Percentiles rank a stretch among this genome's conserved stretches.
These are phyloP conservation scores for Ehretia macrophylla DNA, from an alignment of 257 asterid species.

Conservation along the genomic window DNA sequence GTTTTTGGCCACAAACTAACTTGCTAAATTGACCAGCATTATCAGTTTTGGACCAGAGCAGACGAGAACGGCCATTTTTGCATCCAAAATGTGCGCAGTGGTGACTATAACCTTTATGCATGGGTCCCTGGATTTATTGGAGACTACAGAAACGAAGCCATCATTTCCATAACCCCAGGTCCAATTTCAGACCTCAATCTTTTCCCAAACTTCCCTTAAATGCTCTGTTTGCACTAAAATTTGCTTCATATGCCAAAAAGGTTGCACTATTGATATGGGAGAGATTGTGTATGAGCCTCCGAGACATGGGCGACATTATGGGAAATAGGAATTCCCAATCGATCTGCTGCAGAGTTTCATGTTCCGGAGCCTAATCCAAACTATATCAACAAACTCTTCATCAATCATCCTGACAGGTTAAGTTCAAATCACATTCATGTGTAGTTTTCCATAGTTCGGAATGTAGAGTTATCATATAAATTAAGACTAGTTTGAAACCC, in stretches of 20 bases:
- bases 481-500: not conserved
- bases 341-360: slow-evolving; percentile 17
- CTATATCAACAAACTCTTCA: slow-evolving; percentile 17
- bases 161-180: slow-evolving; percentile 51
- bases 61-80: slow-evolving; percentile 51
- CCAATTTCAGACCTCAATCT: not conserved
- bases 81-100: slow-evolving; percentile 34
- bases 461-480: not conserved
- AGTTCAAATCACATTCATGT: not conserved
- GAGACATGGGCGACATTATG: slow-evolving; percentile 22
- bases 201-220: too few species aligned
- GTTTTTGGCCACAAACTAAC: too few species aligned
- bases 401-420: slow-evolving; percentile 25
- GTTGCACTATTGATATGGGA: slow-evolving; percentile 5
- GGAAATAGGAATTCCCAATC: slow-evolving; percentile 27
- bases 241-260: slow-evolving; percentile 3
- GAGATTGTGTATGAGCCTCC: slow-evolving; percentile 18
- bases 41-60: slow-evolving; percentile 66
- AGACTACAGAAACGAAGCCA: slow-evolving; percentile 38
- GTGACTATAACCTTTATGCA: slow-evolving; percentile 58
- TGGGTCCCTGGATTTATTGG: slow-evolving; percentile 74
- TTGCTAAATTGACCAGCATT: slow-evolving; percentile 34
- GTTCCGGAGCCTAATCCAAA: slow-evolving; percentile 23
- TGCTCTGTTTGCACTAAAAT: not conserved
- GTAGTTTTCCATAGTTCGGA: not conserved